Percentiles rank a stretch among this genome's conserved stretches.
phyloP scores from a whole-genome alignment of 2,329 filamentous ascomycete species.

The Remersonia thermophila region DNA sequence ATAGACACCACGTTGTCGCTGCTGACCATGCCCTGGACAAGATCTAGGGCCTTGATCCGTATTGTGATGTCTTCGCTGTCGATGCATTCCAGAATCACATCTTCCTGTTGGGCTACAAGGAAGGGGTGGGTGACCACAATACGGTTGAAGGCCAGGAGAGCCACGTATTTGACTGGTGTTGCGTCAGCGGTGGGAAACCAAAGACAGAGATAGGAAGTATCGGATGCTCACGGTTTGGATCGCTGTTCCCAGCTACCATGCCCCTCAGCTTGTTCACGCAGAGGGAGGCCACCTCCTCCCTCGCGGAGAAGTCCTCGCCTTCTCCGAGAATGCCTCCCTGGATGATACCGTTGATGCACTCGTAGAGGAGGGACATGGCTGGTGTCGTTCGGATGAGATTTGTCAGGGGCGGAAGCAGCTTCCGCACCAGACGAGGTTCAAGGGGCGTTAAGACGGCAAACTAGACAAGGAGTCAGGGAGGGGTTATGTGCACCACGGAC shows the following conservation, averaged over 20 bases:
- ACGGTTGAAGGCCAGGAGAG: slow-evolving; percentile 86
- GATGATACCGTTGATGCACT: slow-evolving; percentile 97
- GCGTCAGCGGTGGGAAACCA: slow-evolving; percentile 6
- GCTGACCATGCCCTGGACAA: slow-evolving; percentile 89
- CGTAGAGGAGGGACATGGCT: slow-evolving; percentile 95
- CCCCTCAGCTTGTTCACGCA: slow-evolving; percentile 87
- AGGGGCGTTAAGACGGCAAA: slow-evolving; percentile 90
- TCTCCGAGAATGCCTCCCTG: slow-evolving; percentile 87
- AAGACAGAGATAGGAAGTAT: neutral
- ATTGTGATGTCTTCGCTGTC: slow-evolving; percentile 95
- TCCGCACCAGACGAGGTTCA: slow-evolving; percentile 82
- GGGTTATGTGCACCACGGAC: neutral
- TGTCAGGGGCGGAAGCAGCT: slow-evolving; percentile 79
- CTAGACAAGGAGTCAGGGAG: slow-evolving; percentile 31
- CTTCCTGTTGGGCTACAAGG: slow-evolving; percentile 83
- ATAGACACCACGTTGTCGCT: slow-evolving; percentile 73
- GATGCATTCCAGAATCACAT: slow-evolving; percentile 92
- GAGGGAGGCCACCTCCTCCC: slow-evolving; percentile 81
- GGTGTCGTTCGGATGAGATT: slow-evolving; percentile 89
- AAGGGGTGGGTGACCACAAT: slow-evolving; percentile 81
- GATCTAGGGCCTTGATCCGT: slow-evolving; percentile 77
- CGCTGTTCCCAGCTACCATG: slow-evolving; percentile 87
- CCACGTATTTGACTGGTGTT: slow-evolving; percentile 80
- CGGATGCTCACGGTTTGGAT: slow-evolving; percentile 66
- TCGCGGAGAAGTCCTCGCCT: slow-evolving; percentile 64